Conservation (phyloP, 257 asterid genomes). For the Forsythia viridissima region DNA sequence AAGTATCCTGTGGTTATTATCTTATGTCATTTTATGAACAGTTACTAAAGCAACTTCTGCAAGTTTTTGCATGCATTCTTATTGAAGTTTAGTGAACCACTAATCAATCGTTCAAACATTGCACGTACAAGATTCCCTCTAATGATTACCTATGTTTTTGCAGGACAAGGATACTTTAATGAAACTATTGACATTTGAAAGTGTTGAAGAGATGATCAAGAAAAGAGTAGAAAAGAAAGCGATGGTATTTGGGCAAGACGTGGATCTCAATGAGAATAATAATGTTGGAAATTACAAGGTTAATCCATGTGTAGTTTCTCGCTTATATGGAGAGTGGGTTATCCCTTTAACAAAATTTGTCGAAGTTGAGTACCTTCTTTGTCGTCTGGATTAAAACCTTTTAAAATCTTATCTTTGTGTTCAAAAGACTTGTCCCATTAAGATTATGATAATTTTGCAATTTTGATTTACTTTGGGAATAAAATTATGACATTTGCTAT, state of each 20-base stretch:
- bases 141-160: not conserved
- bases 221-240: slow-evolving; percentile 86
- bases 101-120: not conserved
- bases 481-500: not conserved
- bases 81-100: no score
- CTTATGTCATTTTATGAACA: no score
- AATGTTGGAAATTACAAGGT: slow-evolving; percentile 50
- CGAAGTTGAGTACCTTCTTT: slow-evolving; percentile 80
- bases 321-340: slow-evolving; percentile 69
- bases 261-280: slow-evolving; percentile 38
- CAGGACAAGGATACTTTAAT: slow-evolving; percentile 78
- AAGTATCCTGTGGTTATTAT: no score
- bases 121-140: not conserved
- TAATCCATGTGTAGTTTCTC: slow-evolving; percentile 53
- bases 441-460: not conserved
- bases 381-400: slow-evolving; percentile 48
- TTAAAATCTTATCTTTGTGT: not conserved
- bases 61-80: no score
- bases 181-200: slow-evolving; percentile 67
- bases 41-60: no score
- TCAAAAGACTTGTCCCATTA: not conserved
- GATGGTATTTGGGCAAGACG: slow-evolving; percentile 63
- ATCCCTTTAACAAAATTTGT: slow-evolving; percentile 84
- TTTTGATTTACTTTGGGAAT: no score
- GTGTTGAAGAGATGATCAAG: slow-evolving; percentile 71